Percentiles rank a stretch among this genome's conserved stretches.
Evolutionary conservation across 2,329 filamentous ascomycete species (phyloP).

Genomic region (Cladophialophora carrionii): DNA sequence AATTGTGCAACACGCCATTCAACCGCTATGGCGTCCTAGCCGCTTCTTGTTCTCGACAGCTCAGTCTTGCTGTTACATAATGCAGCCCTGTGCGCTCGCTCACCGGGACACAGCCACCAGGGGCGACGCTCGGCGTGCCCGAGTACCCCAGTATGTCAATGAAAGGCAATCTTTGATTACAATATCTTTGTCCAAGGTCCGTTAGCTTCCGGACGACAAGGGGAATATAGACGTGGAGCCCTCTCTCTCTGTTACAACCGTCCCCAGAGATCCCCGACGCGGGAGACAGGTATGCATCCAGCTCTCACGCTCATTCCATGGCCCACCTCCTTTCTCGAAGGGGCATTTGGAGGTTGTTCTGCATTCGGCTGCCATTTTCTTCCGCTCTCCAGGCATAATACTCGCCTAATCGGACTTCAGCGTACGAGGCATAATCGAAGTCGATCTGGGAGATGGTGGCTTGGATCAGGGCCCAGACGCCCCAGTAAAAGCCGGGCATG

Average conservation of each 20-base stretch:
- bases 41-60: background rate
- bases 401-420: slow-evolving; percentile 81
- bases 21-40: background rate
- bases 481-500: slow-evolving; percentile 84
- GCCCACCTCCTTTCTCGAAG: slow-evolving; percentile 82
- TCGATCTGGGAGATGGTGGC: slow-evolving; percentile 92
- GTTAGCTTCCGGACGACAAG: background rate
- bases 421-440: slow-evolving; percentile 93
- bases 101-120: background rate
- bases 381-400: slow-evolving; percentile 92
- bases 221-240: background rate
- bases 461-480: slow-evolving; percentile 95
- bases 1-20: background rate
- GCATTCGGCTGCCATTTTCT: slow-evolving; percentile 59
- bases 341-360: slow-evolving; percentile 63
- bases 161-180: slow-evolving; percentile 1
- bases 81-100: background rate
- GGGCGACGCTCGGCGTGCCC: background rate
- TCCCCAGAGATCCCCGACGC: background rate
- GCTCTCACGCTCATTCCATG: slow-evolving; percentile 43
- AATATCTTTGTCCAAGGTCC: background rate
- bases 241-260: background rate
- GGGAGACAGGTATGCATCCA: background rate
- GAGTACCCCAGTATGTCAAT: background rate
- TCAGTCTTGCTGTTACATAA: background rate